Conservation (phyloP, 2,329 filamentous ascomycete genomes). For the Alternaria hordeiaustralica region DNA sequence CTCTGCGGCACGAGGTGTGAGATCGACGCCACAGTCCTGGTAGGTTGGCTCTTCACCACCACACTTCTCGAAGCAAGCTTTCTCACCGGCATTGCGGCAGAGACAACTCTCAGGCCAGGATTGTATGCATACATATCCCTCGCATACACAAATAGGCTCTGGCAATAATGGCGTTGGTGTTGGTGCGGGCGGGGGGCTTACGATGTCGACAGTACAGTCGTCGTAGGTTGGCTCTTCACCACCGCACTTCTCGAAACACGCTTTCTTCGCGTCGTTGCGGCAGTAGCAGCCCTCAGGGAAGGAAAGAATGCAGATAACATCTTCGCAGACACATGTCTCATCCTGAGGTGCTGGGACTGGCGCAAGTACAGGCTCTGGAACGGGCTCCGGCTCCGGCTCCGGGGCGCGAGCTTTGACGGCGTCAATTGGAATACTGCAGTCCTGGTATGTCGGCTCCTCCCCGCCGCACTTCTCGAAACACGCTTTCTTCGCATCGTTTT, state of each 20-base stretch:
- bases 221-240: not conserved
- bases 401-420: not conserved
- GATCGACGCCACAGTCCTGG: not conserved
- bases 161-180: not conserved
- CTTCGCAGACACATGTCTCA: slow-evolving; percentile 25
- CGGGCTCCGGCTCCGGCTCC: not conserved
- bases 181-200: not conserved
- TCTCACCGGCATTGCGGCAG: not conserved
- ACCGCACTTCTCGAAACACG: slow-evolving; percentile 39
- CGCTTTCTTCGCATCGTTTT: slow-evolving; percentile 21
- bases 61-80: not conserved
- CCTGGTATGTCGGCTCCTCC: not conserved
- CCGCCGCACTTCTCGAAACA: slow-evolving; percentile 39
- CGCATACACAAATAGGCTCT: slow-evolving; percentile 22
- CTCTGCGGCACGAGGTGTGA: not conserved
- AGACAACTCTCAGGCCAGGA: not conserved
- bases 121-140: slow-evolving; percentile 19
- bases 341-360: not conserved
- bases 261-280: slow-evolving; percentile 21
- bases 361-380: not conserved
- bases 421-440: not conserved
- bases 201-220: not conserved
- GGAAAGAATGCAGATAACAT: slow-evolving; percentile 21
- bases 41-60: not conserved
- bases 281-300: slow-evolving; percentile 39